Percentiles rank a stretch among this genome's conserved stretches.
phyloP scores from a whole-genome alignment of 1,284 basidiomycete species.

The Austroboletus niveus region DNA sequence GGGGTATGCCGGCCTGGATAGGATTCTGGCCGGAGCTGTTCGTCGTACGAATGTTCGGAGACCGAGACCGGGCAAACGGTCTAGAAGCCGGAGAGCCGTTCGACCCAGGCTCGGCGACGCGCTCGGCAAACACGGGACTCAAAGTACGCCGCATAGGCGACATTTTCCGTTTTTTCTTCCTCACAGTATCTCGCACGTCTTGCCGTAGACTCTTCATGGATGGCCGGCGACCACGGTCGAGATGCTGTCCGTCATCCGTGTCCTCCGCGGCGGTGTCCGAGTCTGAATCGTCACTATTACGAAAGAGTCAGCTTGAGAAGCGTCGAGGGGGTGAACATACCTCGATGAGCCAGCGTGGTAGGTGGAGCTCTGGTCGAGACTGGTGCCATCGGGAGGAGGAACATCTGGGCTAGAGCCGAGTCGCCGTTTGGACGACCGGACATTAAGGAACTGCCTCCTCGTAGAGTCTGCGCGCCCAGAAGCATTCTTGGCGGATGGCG shows the following conservation, averaged over 20 bases:
- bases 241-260: slow-evolving; percentile 29
- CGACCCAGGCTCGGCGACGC: slow-evolving; percentile 17
- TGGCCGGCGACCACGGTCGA: slow-evolving; percentile 26
- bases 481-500: slow-evolving; percentile 48
- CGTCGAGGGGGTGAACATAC: slow-evolving; percentile 34
- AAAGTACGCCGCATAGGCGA: slow-evolving; percentile 21
- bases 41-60: slow-evolving; percentile 13
- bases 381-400: slow-evolving; percentile 28
- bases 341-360: slow-evolving; percentile 79
- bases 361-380: slow-evolving; percentile 76
- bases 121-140: slow-evolving; percentile 23
- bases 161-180: slow-evolving; percentile 29
- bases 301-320: slow-evolving; percentile 8
- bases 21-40: slow-evolving; percentile 22
- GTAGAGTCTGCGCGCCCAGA: slow-evolving; percentile 43
- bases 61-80: slow-evolving; percentile 28
- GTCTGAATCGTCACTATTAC: slow-evolving; percentile 30
- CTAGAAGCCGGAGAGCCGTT: slow-evolving; percentile 15
- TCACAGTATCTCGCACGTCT: slow-evolving; percentile 23
- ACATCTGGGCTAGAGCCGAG: slow-evolving; percentile 27
- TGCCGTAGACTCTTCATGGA: slow-evolving; percentile 26
- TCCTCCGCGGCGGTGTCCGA: slow-evolving; percentile 32
- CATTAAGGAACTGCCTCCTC: slow-evolving; percentile 38
- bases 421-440: slow-evolving; percentile 37
- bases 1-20: slow-evolving; percentile 9